phyloP scores from a whole-genome alignment of 306 rosid species.

The Pueraria montana region DNA sequence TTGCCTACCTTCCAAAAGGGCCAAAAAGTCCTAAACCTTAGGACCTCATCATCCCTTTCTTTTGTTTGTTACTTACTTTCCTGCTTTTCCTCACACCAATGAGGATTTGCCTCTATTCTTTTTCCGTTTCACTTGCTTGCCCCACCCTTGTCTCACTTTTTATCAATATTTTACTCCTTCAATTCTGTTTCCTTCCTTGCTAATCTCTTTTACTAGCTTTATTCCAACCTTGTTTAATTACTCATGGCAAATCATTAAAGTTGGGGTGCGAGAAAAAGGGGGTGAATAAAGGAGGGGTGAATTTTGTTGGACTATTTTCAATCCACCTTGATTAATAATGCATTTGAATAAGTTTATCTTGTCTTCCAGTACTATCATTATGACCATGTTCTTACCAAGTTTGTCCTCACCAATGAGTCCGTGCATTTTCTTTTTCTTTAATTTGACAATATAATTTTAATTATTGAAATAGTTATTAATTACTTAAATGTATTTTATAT shows the following conservation, averaged over 20 bases:
- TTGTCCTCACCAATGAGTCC: neutral
- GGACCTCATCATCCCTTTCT: conserved; percentile 23
- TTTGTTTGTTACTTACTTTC: conserved; percentile 31
- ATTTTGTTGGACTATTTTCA: conserved; percentile 13
- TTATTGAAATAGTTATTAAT: neutral
- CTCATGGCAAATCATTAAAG: conserved; percentile 40
- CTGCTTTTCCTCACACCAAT: conserved; percentile 42
- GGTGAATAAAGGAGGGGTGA: neutral
- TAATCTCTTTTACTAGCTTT: conserved; percentile 16
- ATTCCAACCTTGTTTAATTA: conserved; percentile 46
- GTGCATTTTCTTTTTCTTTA: neutral
- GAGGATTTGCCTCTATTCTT: conserved; percentile 41
- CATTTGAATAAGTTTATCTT: neutral
- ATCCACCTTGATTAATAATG: neutral
- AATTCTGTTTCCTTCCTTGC: conserved; percentile 25
- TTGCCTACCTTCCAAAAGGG: conserved; percentile 29
- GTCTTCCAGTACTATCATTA: neutral
- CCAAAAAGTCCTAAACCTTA: conserved; percentile 17
- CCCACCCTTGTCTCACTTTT: conserved; percentile 33
- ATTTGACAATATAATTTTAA: neutral
- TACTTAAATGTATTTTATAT: neutral
- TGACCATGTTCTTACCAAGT: neutral
- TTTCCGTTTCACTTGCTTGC: conserved; percentile 16
- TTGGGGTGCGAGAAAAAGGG: neutral
- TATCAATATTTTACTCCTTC: conserved; percentile 11